Conservation (phyloP, 2,329 filamentous ascomycete species). For the Tolypocladium ovalisporum region DNA sequence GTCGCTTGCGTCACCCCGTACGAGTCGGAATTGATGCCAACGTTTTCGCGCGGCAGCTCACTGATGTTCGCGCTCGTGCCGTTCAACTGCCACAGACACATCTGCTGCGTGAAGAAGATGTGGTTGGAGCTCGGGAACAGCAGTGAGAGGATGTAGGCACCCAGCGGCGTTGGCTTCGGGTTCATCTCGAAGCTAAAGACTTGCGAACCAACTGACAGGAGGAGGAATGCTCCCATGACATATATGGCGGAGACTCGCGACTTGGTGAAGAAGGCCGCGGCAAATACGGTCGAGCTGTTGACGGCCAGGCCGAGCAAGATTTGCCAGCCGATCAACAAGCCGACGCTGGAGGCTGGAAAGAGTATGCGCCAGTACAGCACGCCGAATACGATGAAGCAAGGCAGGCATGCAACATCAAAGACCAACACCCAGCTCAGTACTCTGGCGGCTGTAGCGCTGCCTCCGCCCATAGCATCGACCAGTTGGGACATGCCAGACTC, state of each 20-base stretch:
- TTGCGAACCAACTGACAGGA: slow-evolving; percentile 13
- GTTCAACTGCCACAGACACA: slow-evolving; percentile 10
- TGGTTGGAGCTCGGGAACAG: slow-evolving; percentile 13
- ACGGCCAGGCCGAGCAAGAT: slow-evolving; percentile 37
- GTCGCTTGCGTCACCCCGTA: slow-evolving; percentile 14
- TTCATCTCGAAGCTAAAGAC: slow-evolving; percentile 6
- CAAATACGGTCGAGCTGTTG: slow-evolving; percentile 56
- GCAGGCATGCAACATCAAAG: slow-evolving; percentile 19
- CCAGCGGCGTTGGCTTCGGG: background rate
- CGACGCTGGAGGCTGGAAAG: slow-evolving; percentile 16
- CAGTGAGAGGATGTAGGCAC: slow-evolving; percentile 6
- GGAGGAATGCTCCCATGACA: slow-evolving; percentile 15
- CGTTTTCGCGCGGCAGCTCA: slow-evolving; percentile 2
- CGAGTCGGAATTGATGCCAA: slow-evolving; percentile 6
- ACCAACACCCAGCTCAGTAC: slow-evolving; percentile 15
- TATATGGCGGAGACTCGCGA: slow-evolving; percentile 19
- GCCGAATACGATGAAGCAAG: slow-evolving; percentile 28
- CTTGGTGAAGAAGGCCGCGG: slow-evolving; percentile 24
- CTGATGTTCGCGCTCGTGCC: slow-evolving; percentile 2
- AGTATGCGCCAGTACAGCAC: slow-evolving; percentile 19
- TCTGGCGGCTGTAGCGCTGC: slow-evolving; percentile 9
- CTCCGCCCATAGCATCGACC: slow-evolving; percentile 34
- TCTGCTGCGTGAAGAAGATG: slow-evolving; percentile 12
- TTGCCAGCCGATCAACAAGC: slow-evolving; percentile 29
- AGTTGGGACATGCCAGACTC: slow-evolving; percentile 20